Base-by-base conservation (phyloP, 2,329 filamentous ascomycete genomes). In the Pleoardoris graminearum region DNA sequence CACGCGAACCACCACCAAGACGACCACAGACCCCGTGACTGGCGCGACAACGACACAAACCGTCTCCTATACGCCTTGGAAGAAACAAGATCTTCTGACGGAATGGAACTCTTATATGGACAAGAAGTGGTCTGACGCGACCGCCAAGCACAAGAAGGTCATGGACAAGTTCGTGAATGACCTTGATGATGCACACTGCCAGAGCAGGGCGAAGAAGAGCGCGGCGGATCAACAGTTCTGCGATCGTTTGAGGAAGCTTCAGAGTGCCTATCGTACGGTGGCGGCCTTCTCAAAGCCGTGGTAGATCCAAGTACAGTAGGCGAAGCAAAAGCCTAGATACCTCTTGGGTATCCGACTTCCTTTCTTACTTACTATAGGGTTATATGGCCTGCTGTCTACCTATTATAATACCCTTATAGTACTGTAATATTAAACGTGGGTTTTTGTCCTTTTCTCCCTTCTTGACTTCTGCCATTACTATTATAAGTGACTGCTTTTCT, bases 41-140 rank as follows among this genome's bases (percentile, higher is more conserved):
- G 44, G 44, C 44, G 16, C 32, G 2, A 11, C 6, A 2, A 36
- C 19, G 3, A 46, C 32, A 1, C 1, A 12, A 14, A 33, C 17
- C 7, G 19, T 23, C 10, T 4, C 36, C 21, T 41, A 32, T 19
- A 21, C 37, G 7, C 19, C 50, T 1, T 56, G 54, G 54, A 38
- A 39, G 29, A 44, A 45, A 11, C 46, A 53, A 21, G 22, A 44
- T 27, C 37, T 56, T 12, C 7, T 21, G 30, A 33, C 11, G 1
- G 14, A 35, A 22, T 56, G 54, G 54, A 48, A 56, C 23, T 32
- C 23, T 7, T 53, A 48, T 27, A 56, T 56, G 50, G 32, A 56
- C 35, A 21, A 16, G 22, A 53, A 50, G 43, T 56, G 44, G 29
- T n/a, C 3, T 2, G 17, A 25, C 7, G 48, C 48, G 2, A 37